Evolutionary conservation across 163 green algal species (phyloP), one percentile per base, ranked within the genome.

Genomic region (Coccomyxa subellipsoidea): DNA sequence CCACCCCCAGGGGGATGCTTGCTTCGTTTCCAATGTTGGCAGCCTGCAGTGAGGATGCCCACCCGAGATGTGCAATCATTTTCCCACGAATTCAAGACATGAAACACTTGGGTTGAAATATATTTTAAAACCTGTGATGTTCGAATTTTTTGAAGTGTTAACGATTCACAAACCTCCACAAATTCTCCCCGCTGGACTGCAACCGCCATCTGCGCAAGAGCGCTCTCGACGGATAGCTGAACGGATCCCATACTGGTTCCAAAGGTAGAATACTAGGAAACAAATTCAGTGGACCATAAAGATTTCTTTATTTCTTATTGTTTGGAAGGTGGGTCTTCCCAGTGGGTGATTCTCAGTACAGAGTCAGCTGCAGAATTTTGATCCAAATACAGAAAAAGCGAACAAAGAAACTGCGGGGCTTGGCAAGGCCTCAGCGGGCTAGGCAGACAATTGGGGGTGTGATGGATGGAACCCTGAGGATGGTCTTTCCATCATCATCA

Each of bases 171-270:
- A 18, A 88, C 88, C 31, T 81, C 40, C 7, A 39, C 8, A 80
- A 91, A 91, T 29, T 87, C 80, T 37, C 86, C 86, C 4, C 31
- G 31, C 40, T 89, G 80, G 4, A 90, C 82, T 5, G 78, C 72
- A 1, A 23, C 54, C 0, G 54, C 81, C 86, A 91, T 91, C 9
- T 71, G 37, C 0, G 66, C 47, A 15, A 90, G 80, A 35, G 47
- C 70, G 9, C 70, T 69, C 2, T 69, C 78, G 27, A 73, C 4
- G n/a, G 29, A 36, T 23, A 73, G 18, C n/a, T 32, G n/a, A 69
- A 86, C 76, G n/a, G 10, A 39, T 15, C 2, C 32, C 78, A 76
- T 76, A 23, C 54, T 76, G 54, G 2, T 29, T 12, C 9, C 3
- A 35, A 18, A 8, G 40, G 1, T 36, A 37, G 36, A 59, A 23